phyloP scores from a whole-genome alignment of 768 basidiomycete species.

The Pleurotus sapidus region DNA sequence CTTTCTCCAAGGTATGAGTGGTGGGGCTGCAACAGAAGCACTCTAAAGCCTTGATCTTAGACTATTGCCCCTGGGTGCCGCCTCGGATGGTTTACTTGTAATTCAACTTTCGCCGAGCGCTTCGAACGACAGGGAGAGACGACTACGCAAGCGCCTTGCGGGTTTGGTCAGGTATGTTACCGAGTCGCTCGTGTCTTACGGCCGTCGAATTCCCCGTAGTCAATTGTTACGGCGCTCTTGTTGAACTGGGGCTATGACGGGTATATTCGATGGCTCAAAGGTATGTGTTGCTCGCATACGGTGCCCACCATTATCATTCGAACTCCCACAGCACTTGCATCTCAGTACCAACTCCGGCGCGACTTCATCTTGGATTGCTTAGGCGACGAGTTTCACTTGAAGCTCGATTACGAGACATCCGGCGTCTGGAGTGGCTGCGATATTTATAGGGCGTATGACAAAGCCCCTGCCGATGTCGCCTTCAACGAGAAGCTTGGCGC shows the following conservation, averaged over 20 bases:
- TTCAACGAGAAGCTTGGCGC: constrained; percentile 35
- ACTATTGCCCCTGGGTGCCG: constrained; percentile 77
- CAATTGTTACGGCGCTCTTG: constrained; percentile 60
- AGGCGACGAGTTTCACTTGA: constrained; percentile 58
- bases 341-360: constrained; percentile 56
- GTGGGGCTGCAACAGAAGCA: too few species aligned
- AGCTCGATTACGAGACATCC: constrained; percentile 25
- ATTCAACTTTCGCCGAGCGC: constrained; percentile 72
- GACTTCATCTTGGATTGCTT: constrained; percentile 66
- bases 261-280: constrained; percentile 77
- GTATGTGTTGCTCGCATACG: constrained; percentile 24
- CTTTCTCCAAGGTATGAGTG: constrained; percentile 62
- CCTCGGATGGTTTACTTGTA: constrained; percentile 79
- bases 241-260: constrained; percentile 67
- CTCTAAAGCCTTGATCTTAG: constrained; percentile 26
- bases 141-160: constrained; percentile 66
- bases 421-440: constrained; percentile 32
- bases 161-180: constrained; percentile 57
- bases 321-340: constrained; percentile 37
- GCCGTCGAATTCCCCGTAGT: constrained; percentile 22
- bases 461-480: constrained; percentile 18
- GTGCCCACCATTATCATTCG: not conserved
- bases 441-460: constrained; percentile 45
- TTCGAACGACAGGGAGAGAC: constrained; percentile 69
- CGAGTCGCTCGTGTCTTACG: not conserved